phyloP scores from a whole-genome alignment of 495 filamentous ascomycete genomes.

The Penicillium paradoxum region DNA sequence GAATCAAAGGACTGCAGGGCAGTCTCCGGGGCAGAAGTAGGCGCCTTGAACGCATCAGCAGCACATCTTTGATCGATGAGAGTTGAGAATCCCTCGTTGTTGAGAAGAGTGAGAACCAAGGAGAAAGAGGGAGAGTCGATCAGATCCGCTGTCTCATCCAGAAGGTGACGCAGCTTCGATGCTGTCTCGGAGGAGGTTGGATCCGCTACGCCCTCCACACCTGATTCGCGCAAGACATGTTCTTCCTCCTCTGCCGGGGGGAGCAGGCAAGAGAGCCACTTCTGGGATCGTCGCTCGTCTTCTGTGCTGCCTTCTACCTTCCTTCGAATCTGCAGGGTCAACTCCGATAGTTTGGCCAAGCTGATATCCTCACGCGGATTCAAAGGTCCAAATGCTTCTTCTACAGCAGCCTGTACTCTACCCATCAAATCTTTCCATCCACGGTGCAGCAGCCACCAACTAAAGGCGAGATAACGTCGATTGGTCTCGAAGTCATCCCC shows the following conservation, averaged over 20 bases:
- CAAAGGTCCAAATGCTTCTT: conserved; percentile 76
- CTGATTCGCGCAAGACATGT: conserved; percentile 76
- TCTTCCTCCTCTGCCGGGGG: conserved; percentile 73
- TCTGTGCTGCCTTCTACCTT: conserved; percentile 76
- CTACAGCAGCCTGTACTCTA: conserved; percentile 73
- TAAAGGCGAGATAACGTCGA: conserved; percentile 87
- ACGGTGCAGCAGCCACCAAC: conserved; percentile 94
- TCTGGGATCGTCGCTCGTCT: conserved; percentile 53
- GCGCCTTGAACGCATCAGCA: conserved; percentile 67
- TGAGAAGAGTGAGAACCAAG: conserved; percentile 74
- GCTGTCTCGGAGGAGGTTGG: conserved; percentile 40
- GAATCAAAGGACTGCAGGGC: conserved; percentile 41
- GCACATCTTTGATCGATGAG: conserved; percentile 75
- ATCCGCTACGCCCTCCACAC: conserved; percentile 56
- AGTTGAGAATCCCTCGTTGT: conserved; percentile 79
- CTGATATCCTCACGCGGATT: conserved; percentile 86
- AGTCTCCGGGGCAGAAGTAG: conserved; percentile 40
- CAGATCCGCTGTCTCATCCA: conserved; percentile 93
- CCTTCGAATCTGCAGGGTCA: conserved; percentile 72
- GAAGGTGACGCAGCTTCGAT: conserved; percentile 69
- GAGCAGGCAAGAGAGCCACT: conserved; percentile 83
- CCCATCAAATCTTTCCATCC: conserved; percentile 80
- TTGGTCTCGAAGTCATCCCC: conserved; percentile 94
- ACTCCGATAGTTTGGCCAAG: conserved; percentile 67
- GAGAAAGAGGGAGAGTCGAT: conserved; percentile 90